Percentiles rank a stretch among this genome's conserved stretches.
Evolutionary conservation across 2,329 filamentous ascomycete species (phyloP).

Genomic region (Davidsoniella eucalypti): DNA sequence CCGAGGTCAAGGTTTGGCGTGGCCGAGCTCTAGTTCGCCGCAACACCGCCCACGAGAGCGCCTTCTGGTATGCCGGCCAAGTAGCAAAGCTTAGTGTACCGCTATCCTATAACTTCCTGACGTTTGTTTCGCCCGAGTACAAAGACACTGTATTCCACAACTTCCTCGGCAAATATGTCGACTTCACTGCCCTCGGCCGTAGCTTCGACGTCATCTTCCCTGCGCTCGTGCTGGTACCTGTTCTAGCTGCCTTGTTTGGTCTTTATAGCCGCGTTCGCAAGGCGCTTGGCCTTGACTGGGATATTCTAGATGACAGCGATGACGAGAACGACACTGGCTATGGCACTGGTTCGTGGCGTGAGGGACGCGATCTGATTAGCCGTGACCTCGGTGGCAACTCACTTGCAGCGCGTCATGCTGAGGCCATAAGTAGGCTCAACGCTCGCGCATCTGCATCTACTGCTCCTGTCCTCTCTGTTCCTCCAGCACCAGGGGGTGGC

Average conservation of each 20-base stretch:
- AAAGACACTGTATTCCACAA: slow-evolving; percentile 67
- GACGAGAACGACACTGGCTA: slow-evolving; percentile 46
- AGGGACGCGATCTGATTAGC: slow-evolving; percentile 80
- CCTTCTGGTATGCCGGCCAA: slow-evolving; percentile 90
- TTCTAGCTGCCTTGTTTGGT: slow-evolving; percentile 73
- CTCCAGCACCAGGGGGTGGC: slow-evolving; percentile 21
- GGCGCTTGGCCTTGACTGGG: slow-evolving; percentile 57
- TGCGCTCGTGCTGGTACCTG: slow-evolving; percentile 69
- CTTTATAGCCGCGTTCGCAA: slow-evolving; percentile 70
- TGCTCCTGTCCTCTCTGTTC: slow-evolving; percentile 32
- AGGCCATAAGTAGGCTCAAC: slow-evolving; percentile 19
- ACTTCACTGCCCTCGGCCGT: slow-evolving; percentile 64
- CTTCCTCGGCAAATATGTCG: slow-evolving; percentile 70
- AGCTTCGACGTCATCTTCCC: slow-evolving; percentile 86
- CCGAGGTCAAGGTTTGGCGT: slow-evolving; percentile 93
- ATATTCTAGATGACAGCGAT: slow-evolving; percentile 58
- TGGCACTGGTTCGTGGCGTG: slow-evolving; percentile 74
- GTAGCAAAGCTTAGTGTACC: slow-evolving; percentile 87
- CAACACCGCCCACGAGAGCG: slow-evolving; percentile 83
- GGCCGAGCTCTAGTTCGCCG: slow-evolving; percentile 78
- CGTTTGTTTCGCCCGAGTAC: slow-evolving; percentile 61
- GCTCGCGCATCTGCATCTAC: slow-evolving; percentile 21
- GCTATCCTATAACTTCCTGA: slow-evolving; percentile 90
- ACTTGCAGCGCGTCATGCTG: slow-evolving; percentile 32
- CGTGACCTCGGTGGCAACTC: slow-evolving; percentile 58